Evolutionary conservation across 2,329 filamentous ascomycete genomes (phyloP).

Genomic region (Acephala macrosclerotiorum): DNA sequence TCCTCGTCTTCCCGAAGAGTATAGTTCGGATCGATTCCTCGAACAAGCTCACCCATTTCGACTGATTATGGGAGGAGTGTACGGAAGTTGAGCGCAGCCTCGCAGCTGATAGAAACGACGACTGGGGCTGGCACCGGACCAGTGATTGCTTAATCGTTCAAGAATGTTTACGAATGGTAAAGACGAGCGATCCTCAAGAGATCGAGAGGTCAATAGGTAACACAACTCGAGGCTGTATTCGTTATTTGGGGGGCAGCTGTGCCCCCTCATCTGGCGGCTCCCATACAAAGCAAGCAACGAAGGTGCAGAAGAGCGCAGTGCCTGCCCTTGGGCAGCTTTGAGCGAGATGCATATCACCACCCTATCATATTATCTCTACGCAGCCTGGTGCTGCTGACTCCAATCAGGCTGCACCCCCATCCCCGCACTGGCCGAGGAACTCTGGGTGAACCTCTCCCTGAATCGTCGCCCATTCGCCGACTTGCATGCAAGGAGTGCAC

Average conservation of each 20-base stretch:
- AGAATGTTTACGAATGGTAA: neutral
- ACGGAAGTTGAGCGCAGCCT: neutral
- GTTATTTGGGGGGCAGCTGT: constrained; percentile 2
- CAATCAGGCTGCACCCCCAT: neutral
- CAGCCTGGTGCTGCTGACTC: neutral
- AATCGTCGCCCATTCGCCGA: neutral
- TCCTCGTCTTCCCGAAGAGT: constrained; percentile 27
- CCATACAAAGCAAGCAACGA: neutral
- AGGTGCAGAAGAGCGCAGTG: too few relatives aligned
- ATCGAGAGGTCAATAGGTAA: neutral
- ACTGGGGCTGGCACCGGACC: neutral
- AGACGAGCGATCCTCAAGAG: neutral
- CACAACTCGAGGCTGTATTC: neutral
- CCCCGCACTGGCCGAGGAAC: neutral
- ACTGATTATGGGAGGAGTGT: neutral
- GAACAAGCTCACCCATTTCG: constrained; percentile 14
- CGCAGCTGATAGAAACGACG: neutral
- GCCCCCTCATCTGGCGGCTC: neutral
- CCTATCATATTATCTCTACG: neutral
- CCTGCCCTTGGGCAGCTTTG: neutral
- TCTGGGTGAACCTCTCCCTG: neutral
- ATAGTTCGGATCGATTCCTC: neutral
- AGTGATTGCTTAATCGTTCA: neutral
- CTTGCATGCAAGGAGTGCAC: too few relatives aligned
- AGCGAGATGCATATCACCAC: neutral